Base-by-base conservation (phyloP, 768 basidiomycete genomes). In the Tylopilus sp. region DNA sequence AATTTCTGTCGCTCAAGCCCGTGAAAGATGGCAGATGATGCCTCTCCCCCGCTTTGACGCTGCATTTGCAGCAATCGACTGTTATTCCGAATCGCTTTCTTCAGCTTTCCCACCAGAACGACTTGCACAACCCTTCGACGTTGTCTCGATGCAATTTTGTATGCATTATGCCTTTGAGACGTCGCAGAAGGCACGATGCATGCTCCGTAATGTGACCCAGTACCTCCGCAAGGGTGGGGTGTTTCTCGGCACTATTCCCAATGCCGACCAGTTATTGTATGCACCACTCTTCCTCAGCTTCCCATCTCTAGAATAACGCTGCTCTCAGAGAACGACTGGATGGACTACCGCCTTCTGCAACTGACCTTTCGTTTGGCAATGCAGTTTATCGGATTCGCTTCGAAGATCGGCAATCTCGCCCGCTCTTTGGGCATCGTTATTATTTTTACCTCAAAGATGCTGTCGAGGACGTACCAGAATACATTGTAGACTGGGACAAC, bases 131-230 rank as follows among this genome's bases (percentile, higher is more conserved):
- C 86, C 86, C 6, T 97, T 97, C 65, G 97, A 98, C 64, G 91
- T 93, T 52, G 93, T 98, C 6, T 91, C 92, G 3, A 92, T 98
- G 92, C 97, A 99, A 67, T 99, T 99, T 69, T 98, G 97, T 71
- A 98, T 99, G 91, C 97, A 99, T 69, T 98, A 99, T 65, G 97
- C 97, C 9, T 98, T 99, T 68, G 94, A 98, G 70, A 87, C 81
- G n/a, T 80, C 84, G 28, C 75, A 80, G 53, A 97, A 97, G 66
- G 89, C 85, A 24, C 80, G 91, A 29, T 87, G 84, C 68, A 97
- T 99, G 97, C 82, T 99, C 29, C 80, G 84, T 33, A 99, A 99
- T 67, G 95, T 94, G 28, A 82, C 84, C 52, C 72, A 79, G 42
- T 86, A 87, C 77, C 76, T 99, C 41, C 76, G 89, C 28, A 76